Percentiles rank a stretch among this genome's conserved stretches.
Evolutionary conservation across 331 rosid genomes (phyloP).

Genomic region (Ulmus americana): DNA sequence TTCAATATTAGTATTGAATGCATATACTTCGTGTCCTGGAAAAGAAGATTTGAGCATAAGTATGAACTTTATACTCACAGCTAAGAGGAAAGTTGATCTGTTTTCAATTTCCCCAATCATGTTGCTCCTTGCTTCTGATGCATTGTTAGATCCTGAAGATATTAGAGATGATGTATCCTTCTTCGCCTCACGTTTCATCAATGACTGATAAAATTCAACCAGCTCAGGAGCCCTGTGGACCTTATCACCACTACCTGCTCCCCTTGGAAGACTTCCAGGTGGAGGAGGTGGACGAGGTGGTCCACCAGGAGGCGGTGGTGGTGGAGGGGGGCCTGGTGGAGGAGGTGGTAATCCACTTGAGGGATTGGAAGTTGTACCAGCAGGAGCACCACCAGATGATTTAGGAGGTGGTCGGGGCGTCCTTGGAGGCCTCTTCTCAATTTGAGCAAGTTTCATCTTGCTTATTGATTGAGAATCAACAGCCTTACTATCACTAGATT

Average conservation of each 20-base stretch:
- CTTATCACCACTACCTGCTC: slow-evolving; percentile 58
- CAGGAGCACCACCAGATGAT: slow-evolving; percentile 33
- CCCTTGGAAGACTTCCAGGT: slow-evolving; percentile 64
- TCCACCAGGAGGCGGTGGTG: slow-evolving; percentile 55
- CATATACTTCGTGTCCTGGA: slow-evolving; percentile 3
- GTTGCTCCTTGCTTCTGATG: slow-evolving; percentile 76
- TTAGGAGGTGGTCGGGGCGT: slow-evolving; percentile 86
- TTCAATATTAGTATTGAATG: slow-evolving; percentile 4
- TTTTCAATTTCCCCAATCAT: slow-evolving; percentile 90
- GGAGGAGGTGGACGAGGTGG: slow-evolving; percentile 86
- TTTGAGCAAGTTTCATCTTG: slow-evolving; percentile 64
- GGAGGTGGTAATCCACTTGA: slow-evolving; percentile 51
- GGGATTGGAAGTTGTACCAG: slow-evolving; percentile 32
- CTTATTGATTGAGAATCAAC: slow-evolving; percentile 49
- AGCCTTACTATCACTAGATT: slow-evolving; percentile 40
- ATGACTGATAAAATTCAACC: slow-evolving; percentile 82
- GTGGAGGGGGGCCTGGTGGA: slow-evolving; percentile 71
- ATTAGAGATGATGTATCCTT: slow-evolving; percentile 59
- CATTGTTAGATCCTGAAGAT: slow-evolving; percentile 47
- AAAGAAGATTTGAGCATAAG: slow-evolving; percentile 8
- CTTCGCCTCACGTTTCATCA: slow-evolving; percentile 91
- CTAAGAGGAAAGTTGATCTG: slow-evolving; percentile 80
- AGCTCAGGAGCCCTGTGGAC: slow-evolving; percentile 75
- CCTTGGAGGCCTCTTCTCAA: slow-evolving; percentile 80
- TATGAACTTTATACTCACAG: slow-evolving; percentile 43